Base-by-base conservation (phyloP, 148 eudicot species). In the Persicaria maculosa region DNA sequence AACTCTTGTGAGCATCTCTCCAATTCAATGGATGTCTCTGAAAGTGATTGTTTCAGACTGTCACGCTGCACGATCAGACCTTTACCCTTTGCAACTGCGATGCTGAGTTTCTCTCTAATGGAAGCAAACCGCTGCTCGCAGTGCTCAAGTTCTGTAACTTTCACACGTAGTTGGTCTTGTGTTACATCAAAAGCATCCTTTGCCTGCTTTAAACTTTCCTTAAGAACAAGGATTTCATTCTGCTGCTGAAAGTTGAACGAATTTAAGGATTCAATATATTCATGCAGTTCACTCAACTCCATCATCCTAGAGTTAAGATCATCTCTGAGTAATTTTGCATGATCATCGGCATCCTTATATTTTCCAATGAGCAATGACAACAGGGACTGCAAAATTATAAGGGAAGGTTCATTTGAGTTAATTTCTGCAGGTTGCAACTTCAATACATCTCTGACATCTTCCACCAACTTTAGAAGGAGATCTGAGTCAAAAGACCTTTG, bases 1-100 rank as follows among this genome's bases (percentile, higher is more conserved):
- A 85, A 77, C 82, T 96, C 97, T 81, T 92, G 89, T n/a, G 81
- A 84, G 74, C 80, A 86, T 82, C 83, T 88, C 74, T 90, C 96
- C 73, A 92, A 79, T 72, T 90, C 97, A 77, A 53, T 78, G 64
- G 98, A 92, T 73, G 85, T 88, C 74, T 89, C 97, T 19, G 92
- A 89, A 72, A 95, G 83, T 55, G 97, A 90, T 74, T 89, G 96
- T 80, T 90, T 92, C 47, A 96, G 90, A 85, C 84, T 83, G 84
- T 96, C 99, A 72, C 99, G 97, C 81, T 96, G 99, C 70, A 86
- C 87, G 76, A 96, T 85, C 81, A 95, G 80, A 72, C 99, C 99
- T 85, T 95, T 95, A 69, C 99, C 99, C 86, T 95, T 95, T 0
- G 99, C 84, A 76, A 95, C 99, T 77, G 99, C 99, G 9, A 95